Percentiles rank a stretch among this genome's conserved stretches.
These are phyloP conservation scores for Aquilaria yunnanensis DNA, from an alignment of 345 rosid genomes.

Conservation along the genomic window DNA sequence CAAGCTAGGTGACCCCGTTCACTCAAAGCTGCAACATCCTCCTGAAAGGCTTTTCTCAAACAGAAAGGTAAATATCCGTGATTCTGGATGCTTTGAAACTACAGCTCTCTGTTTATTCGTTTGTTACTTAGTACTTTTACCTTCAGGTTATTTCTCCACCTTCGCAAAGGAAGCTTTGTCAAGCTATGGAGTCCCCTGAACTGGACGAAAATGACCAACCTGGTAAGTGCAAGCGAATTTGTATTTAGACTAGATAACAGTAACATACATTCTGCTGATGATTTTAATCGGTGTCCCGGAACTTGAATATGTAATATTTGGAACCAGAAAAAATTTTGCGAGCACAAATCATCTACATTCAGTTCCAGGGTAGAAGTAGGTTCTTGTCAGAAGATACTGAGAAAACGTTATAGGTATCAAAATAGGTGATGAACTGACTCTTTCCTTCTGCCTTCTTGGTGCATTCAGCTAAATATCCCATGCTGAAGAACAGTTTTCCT, in stretches of 20 bases:
- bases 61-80: constrained; percentile 48
- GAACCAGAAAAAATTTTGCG: neutral
- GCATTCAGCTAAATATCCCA: too few species aligned
- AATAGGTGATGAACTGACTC: too few species aligned
- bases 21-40: constrained; percentile 24
- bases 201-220: constrained; percentile 33
- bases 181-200: constrained; percentile 47
- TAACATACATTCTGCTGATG: too few species aligned
- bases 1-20: constrained; percentile 16
- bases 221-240: constrained; percentile 35
- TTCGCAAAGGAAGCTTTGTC: constrained; percentile 60
- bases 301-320: too few species aligned
- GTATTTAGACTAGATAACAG: neutral
- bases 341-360: neutral
- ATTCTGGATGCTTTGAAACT: neutral
- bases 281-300: too few species aligned
- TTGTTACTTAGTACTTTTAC: constrained; percentile 15
- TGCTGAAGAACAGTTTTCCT: too few species aligned
- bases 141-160: constrained; percentile 79
- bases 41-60: constrained; percentile 56
- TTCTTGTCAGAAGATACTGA: too few species aligned
- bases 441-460: too few species aligned
- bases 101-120: constrained; percentile 1
- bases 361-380: too few species aligned
- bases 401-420: too few species aligned